phyloP scores from a whole-genome alignment of 176 grass and related monocot genomes.

The Aegilops tauschii region DNA sequence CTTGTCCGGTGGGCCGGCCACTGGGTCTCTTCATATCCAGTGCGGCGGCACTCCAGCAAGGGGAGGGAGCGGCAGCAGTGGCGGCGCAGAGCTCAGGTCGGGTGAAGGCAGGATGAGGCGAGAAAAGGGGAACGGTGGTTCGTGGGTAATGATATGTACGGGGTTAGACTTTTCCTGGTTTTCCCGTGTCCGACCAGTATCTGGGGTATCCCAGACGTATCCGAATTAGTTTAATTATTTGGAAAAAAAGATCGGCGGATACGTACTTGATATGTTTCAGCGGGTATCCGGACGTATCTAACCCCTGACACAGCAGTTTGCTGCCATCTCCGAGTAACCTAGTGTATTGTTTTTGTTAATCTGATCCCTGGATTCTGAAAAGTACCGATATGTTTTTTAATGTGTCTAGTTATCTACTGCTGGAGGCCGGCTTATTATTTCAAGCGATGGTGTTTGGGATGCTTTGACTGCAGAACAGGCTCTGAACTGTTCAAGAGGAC shows the following conservation, averaged over 20 bases:
- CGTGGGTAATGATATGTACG: background rate
- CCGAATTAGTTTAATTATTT: background rate
- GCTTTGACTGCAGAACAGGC: conserved; percentile 65
- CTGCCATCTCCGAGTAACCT: background rate
- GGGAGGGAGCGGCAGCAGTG: background rate
- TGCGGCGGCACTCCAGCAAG: background rate
- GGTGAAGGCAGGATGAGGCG: background rate
- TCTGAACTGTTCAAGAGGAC: conserved; percentile 60
- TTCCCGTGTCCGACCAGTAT: no score
- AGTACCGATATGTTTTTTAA: conserved; percentile 24
- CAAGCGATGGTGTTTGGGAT: conserved; percentile 99
- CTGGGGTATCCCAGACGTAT: background rate
- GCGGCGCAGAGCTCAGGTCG: background rate
- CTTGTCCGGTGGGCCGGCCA: background rate
- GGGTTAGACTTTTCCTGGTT: background rate
- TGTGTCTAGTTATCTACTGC: conserved; percentile 65
- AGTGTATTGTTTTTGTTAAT: conserved; percentile 17
- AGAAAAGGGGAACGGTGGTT: background rate
- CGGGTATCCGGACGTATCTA: background rate
- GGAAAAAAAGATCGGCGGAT: background rate
- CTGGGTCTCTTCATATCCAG: background rate
- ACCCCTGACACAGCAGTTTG: background rate
- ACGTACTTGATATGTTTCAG: background rate
- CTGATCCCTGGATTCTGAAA: conserved; percentile 9
- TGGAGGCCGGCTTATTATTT: conserved; percentile 80